phyloP scores from a whole-genome alignment of 1,139 yeast genomes.

The Hyphopichia burtonii region DNA sequence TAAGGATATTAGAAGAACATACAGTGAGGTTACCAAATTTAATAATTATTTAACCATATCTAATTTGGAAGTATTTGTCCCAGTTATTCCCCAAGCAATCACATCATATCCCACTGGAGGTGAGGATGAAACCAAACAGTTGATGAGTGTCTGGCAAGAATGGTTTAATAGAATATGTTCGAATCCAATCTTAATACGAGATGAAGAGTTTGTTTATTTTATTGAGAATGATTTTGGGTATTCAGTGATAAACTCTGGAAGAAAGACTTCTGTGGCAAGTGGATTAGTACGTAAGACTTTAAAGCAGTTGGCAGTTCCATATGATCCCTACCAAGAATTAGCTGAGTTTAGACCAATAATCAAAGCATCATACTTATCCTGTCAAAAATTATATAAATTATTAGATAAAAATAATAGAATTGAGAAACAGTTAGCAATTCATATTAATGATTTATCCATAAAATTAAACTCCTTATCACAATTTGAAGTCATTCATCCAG shows the following conservation, averaged over 20 bases:
- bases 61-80: slow-evolving; percentile 90
- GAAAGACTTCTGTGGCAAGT: slow-evolving; percentile 64
- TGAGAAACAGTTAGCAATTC: slow-evolving; percentile 56
- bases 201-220: slow-evolving; percentile 85
- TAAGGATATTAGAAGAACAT: slow-evolving; percentile 78
- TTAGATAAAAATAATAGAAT: slow-evolving; percentile 55
- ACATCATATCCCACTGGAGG: slow-evolving; percentile 83
- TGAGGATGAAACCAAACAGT: slow-evolving; percentile 69
- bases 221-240: slow-evolving; percentile 87
- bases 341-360: slow-evolving; percentile 85
- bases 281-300: slow-evolving; percentile 86
- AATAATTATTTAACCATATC: slow-evolving; percentile 77
- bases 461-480: slow-evolving; percentile 50
- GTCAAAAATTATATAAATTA: slow-evolving; percentile 56
- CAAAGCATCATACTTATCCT: slow-evolving; percentile 66
- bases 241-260: slow-evolving; percentile 58
- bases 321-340: slow-evolving; percentile 77
- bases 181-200: slow-evolving; percentile 78
- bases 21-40: slow-evolving; percentile 70
- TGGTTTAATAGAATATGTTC: slow-evolving; percentile 80
- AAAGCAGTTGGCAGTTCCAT: slow-evolving; percentile 89
- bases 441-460: slow-evolving; percentile 64
- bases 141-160: slow-evolving; percentile 63
- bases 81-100: slow-evolving; percentile 72
- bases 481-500: slow-evolving; percentile 54